A percentile compares a stretch with the other conserved stretches of the same genome.
Conservation (phyloP, 441 rosid genomes). For the Gossypium davidsonii region DNA sequence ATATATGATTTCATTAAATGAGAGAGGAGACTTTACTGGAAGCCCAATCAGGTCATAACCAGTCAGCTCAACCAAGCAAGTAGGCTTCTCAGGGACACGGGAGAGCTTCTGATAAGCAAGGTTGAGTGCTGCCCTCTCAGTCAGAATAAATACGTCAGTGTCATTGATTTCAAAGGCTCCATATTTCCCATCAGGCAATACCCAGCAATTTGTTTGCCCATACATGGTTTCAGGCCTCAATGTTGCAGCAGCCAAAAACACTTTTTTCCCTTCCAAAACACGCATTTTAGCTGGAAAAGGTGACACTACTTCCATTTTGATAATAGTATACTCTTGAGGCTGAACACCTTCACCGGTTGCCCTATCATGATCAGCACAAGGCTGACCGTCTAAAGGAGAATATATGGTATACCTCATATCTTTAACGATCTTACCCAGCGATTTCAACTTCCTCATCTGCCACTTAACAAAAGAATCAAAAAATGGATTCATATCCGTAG, state of each 20-base stretch:
- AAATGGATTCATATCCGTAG: constrained; percentile 72
- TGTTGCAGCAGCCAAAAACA: constrained; percentile 84
- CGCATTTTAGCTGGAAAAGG: constrained; percentile 64
- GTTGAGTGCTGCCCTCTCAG: constrained; percentile 74
- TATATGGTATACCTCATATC: constrained; percentile 72
- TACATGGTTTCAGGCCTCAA: constrained; percentile 97
- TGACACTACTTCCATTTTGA: constrained; percentile 76
- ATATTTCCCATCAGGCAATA: constrained; percentile 82
- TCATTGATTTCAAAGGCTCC: constrained; percentile 90
- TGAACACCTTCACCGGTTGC: constrained; percentile 92
- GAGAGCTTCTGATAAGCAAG: constrained; percentile 86
- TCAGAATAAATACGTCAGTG: constrained; percentile 61
- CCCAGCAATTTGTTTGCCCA: constrained; percentile 97
- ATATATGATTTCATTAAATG: constrained; percentile 61
- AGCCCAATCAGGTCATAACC: constrained; percentile 88
- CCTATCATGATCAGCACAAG: constrained; percentile 93
- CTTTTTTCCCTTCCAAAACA: constrained; percentile 61
- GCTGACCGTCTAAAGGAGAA: constrained; percentile 93
- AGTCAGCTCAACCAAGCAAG: constrained; percentile 69
- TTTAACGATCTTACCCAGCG: constrained; percentile 81
- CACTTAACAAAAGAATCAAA: constrained; percentile 76
- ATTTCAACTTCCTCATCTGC: constrained; percentile 84
- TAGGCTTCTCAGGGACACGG: constrained; percentile 59
- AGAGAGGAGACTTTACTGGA: constrained; percentile 65
- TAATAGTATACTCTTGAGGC: constrained; percentile 83